Conservation (phyloP, 352 stramenopile genomes). For the Pythium monospermum region DNA sequence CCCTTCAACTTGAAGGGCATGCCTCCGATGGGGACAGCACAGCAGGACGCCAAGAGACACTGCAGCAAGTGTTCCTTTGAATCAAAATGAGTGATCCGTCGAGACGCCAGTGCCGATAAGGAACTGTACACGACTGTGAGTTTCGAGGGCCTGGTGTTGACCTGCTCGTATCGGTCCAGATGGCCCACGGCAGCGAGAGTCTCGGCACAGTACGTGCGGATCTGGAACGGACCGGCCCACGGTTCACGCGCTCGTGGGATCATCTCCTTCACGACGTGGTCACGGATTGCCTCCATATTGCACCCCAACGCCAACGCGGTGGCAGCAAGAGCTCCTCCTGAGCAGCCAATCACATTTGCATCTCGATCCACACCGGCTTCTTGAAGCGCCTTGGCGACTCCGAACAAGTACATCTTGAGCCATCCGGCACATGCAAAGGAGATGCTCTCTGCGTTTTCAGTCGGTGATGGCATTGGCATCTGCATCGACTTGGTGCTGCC, state of each 20-base stretch:
- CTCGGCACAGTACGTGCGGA: constrained; percentile 25
- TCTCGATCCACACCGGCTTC: constrained; percentile 9
- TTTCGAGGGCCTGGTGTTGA: constrained; percentile 11
- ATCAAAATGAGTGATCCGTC: constrained; percentile 25
- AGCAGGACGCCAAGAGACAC: constrained; percentile 31
- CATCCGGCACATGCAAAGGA: constrained; percentile 35
- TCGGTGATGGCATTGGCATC: too few species aligned
- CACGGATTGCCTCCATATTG: constrained; percentile 35
- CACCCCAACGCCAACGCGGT: constrained; percentile 23
- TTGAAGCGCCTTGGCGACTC: constrained; percentile 38
- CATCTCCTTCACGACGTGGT: constrained; percentile 50
- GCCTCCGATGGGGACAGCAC: constrained; percentile 6
- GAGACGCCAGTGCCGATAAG: constrained; percentile 17
- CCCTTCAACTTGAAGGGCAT: constrained; percentile 35
- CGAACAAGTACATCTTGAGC: constrained; percentile 44
- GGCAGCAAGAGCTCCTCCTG: constrained; percentile 26
- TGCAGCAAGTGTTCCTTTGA: constrained; percentile 19
- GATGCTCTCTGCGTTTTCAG: too few species aligned
- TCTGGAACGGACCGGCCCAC: constrained; percentile 20
- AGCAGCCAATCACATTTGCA: constrained; percentile 28
- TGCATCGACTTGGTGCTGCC: too few species aligned
- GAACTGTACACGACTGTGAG: constrained; percentile 28
- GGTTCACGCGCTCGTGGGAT: constrained; percentile 49
- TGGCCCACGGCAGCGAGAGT: constrained; percentile 11
- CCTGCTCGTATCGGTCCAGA: constrained; percentile 16